Evolutionary conservation across 2,329 filamentous ascomycete species (phyloP).

Genomic region (Neocucurbitaria cava): DNA sequence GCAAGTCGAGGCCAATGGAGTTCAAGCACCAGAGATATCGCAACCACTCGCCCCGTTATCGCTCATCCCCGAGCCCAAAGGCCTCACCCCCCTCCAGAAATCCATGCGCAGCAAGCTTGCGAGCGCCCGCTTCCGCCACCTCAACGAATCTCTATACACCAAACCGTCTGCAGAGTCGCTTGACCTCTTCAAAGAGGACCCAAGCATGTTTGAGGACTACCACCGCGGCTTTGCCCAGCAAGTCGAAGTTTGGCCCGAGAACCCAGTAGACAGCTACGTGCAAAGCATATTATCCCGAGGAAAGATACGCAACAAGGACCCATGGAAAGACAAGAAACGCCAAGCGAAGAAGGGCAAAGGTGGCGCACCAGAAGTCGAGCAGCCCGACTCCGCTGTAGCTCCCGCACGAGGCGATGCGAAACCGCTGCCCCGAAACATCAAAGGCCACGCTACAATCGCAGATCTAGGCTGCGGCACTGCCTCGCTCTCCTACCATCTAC

Average conservation of each 20-base stretch:
- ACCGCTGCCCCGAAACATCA: conserved; percentile 74
- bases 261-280: conserved; percentile 91
- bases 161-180: conserved; percentile 85
- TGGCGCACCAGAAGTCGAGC: conserved; percentile 13
- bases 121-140: conserved; percentile 93
- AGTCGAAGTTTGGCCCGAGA: conserved; percentile 94
- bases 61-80: conserved; percentile 53
- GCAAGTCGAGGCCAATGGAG: conserved; percentile 1
- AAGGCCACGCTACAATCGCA: conserved; percentile 75
- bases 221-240: conserved; percentile 96
- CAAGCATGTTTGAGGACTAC: conserved; percentile 95
- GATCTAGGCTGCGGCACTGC: conserved; percentile 96
- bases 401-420: conserved; percentile 32
- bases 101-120: conserved; percentile 95
- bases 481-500: conserved; percentile 74
- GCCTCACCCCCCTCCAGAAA: conserved; percentile 89
- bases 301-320: conserved; percentile 53
- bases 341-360: conserved; percentile 36
- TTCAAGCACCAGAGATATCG: conserved; percentile 20
- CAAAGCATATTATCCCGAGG: conserved; percentile 72
- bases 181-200: conserved; percentile 79
- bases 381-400: conserved; percentile 9
- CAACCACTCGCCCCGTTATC: conserved; percentile 45
- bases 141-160: conserved; percentile 97
- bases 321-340: conserved; percentile 52